Base-by-base conservation (phyloP, 2,329 filamentous ascomycete species). In the Monosporascus sp. region DNA sequence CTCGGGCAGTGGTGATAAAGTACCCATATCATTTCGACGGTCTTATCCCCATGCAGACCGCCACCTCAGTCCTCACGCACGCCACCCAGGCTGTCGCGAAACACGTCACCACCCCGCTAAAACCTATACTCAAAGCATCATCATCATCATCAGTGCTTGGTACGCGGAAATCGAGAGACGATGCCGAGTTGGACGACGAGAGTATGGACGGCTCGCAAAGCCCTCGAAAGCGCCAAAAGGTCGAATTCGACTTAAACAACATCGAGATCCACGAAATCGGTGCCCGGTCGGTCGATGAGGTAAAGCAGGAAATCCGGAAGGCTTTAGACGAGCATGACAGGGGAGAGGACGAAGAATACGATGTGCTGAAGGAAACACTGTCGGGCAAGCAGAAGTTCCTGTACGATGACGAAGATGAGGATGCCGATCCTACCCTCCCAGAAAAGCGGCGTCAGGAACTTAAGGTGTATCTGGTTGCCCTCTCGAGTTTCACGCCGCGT, bases 321-420 rank as follows among this genome's bases (percentile, higher is more conserved):
- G 79, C 81, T 7, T 71, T 87, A 11, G 81, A 85, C 56, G 75
- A 75, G 43, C 81, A 86, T 63, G 70, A 74, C 31, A 74, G 73
- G 48, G 81, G 81, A 26, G 78, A 82, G 52, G 80, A 82, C 55
- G 79, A 82, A 56, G 80, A 78, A 37, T 86, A 85, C 67, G 78
- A 85, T 58, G 74, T 73, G n/a, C 69, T 86, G 48, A 85, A 84
- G 64, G 77, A 82, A 49, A 70, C 82, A 5, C 84, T 87, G 52
- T 70, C 73, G 51, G 76, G 77, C 56, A 78, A 80, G 55, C 74
- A 72, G 53, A 73, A 72, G 57, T 66, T 69, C 35, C 71, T 74
- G 44, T 70, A 74, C 11, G 71, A 71, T 20, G 74, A 75, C 40
- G 76, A 78, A 27, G 75, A 79, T 8, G 75, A 80, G 35, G 74